Base-by-base conservation (phyloP, 2,329 filamentous ascomycete species). In the Paecilomyces sp. region DNA sequence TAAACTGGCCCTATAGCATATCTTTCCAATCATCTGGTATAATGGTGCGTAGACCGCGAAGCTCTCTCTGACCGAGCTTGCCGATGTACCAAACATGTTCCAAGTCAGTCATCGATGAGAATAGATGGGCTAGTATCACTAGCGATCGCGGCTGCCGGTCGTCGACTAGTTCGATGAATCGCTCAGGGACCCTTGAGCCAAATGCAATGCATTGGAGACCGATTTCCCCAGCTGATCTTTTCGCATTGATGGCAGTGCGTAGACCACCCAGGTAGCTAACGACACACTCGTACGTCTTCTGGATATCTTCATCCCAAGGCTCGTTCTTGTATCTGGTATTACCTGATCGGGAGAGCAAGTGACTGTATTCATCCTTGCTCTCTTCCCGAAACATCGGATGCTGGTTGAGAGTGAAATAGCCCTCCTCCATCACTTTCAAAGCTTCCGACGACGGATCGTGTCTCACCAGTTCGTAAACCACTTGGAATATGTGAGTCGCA, bases 111-210 rank as follows among this genome's bases (percentile, higher is more conserved):
- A 58, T 57, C 33, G n/a, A 67, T 41, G 68, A 69, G 57, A 74
- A 75, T 60, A 70, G 68, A 59, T 73, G 69, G 4, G 70, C 71
- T 51, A 75, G 57, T 1, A 70, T 70, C 2, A 72, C 67, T n/a
- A 74, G 60, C 9, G 72, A 72, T 18, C 71, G 67, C 13, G 71
- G 72, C 31, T 67, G 61, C 24, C 62, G 61, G 53, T 73, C 68
- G n/a, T 62, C 58, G 31, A 73, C 61, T 25, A 73, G 65, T n/a
- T 68, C 65, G 22, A 69, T 64, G 22, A 72, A 73, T 34, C 63
- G 57, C n/a, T 64, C 56, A 9, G 69, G 68, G 12, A 72, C 63
- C 51, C 72, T 66, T 12, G 72, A 66, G 2, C 70, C 64, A 54
- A 73, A 75, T 24, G 67, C 68, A 18, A 63, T 65, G n/a, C 74